Base-by-base conservation (phyloP, 2,329 filamentous ascomycete genomes). In the Penicillium crustosum region DNA sequence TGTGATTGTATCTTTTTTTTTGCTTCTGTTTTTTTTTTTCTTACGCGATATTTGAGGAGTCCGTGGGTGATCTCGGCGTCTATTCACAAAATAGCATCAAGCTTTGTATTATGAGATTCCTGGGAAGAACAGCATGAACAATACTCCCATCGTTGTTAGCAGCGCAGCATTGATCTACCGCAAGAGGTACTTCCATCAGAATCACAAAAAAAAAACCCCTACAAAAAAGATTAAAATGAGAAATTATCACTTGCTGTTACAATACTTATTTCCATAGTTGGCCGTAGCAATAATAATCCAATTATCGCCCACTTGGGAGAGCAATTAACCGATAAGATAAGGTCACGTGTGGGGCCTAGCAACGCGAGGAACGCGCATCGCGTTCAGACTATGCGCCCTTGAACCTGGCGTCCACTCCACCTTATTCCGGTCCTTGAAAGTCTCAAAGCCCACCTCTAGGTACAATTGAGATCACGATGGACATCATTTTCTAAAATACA, bases 311-410 rank as follows among this genome's bases (percentile, higher is more conserved):
- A 10, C 12, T 17, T 23, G 25, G n/a, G 6, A 25, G 12, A n/a
- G 9, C 36, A 48, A 35, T 12, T 12, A 15, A 2, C 31, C 45
- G 59, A 62, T 66, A 66, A 66, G 62, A 63, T 64, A 62, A 60
- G 25, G 3, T 60, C 64, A 65, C 64, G 62, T 65, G 64, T 19
- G 8, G 8, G 39, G 15, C 62, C 53, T 38, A 45, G 58, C 62
- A 66, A 67, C 65, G 64, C 65, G 65, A 65, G 53, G 57, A 55
- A 66, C 65, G 65, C 65, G 64, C 61, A 62, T 64, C 64, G 64
- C 62, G 62, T 67, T 55, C 42, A 45, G 57, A 58, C 41, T 59
- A 66, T 66, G 61, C 61, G 54, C 57, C 58, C 60, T 66, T 54
- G 58, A 53, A 41, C 29, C 55, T 31, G 39, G 39, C 13, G 39